Conservation (phyloP, 73 alveolate genomes). For the Paramecium pentaurelia region DNA sequence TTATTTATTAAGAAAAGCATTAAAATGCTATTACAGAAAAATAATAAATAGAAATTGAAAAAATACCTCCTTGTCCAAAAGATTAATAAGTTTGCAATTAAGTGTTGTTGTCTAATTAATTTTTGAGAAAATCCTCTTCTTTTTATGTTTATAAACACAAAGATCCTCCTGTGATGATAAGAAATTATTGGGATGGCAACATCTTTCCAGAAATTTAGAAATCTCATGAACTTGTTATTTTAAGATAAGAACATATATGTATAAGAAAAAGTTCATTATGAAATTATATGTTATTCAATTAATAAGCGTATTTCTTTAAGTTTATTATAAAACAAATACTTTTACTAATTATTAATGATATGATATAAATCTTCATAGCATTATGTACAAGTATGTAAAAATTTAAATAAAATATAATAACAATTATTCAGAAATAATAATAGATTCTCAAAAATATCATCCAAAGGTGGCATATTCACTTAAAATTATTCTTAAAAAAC, state of each 20-base stretch:
- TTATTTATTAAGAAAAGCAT: not conserved
- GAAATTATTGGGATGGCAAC: not conserved
- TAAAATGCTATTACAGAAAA: not conserved
- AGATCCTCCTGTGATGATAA: not conserved
- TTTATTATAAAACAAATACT: not conserved
- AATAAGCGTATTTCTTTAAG: not conserved
- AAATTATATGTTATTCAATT: not conserved
- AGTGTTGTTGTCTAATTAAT: not conserved
- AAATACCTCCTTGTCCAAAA: not conserved
- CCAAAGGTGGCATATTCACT: conserved; percentile 21
- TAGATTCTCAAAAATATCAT: not conserved
- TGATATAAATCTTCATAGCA: not conserved
- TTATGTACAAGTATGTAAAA: not conserved
- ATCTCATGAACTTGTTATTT: not conserved
- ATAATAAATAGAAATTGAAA: not conserved
- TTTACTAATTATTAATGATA: too few relatives aligned
- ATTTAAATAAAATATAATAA: not conserved
- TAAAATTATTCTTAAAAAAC: not conserved
- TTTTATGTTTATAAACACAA: not conserved
- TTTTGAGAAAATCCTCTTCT: not conserved
- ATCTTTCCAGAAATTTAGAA: not conserved
- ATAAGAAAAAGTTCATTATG: not conserved
- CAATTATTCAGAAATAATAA: not conserved
- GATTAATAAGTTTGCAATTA: not conserved
- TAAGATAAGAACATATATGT: conserved; percentile 13